Conservation (phyloP, 2,329 filamentous ascomycete species). For the Fusarium sororula region DNA sequence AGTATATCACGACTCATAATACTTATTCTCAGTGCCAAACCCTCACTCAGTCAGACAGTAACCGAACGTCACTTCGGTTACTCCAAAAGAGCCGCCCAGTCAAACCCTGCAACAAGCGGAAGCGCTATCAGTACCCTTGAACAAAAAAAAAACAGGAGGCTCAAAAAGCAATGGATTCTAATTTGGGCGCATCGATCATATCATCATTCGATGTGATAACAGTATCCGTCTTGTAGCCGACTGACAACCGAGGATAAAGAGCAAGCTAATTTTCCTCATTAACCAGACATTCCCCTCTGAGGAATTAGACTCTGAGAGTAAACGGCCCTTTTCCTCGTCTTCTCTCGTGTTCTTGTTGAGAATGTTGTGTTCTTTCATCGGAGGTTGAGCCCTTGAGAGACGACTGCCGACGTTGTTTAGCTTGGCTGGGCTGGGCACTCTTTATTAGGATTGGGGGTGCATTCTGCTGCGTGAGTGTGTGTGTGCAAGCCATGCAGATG, state of each 20-base stretch:
- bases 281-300: background rate
- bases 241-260: constrained; percentile 39
- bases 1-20: background rate
- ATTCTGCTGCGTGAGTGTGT: background rate
- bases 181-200: constrained; percentile 10
- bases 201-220: constrained; percentile 6
- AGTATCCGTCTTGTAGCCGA: constrained; percentile 31
- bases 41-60: background rate
- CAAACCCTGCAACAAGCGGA: constrained; percentile 16
- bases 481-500: background rate
- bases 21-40: background rate
- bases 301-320: background rate
- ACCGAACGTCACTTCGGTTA: background rate
- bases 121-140: constrained; percentile 20
- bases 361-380: background rate
- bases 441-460: background rate
- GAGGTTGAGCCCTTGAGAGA: background rate
- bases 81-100: constrained; percentile 23
- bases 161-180: background rate
- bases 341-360: constrained; percentile 2
- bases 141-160: constrained; percentile 1
- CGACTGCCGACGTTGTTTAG: constrained; percentile 17
- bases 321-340: constrained; percentile 10
- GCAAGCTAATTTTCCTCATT: constrained; percentile 22
- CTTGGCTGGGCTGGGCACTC: background rate